Evolutionary conservation across 2,329 filamentous ascomycete genomes (phyloP).

Genomic region (Xylaria sp.): DNA sequence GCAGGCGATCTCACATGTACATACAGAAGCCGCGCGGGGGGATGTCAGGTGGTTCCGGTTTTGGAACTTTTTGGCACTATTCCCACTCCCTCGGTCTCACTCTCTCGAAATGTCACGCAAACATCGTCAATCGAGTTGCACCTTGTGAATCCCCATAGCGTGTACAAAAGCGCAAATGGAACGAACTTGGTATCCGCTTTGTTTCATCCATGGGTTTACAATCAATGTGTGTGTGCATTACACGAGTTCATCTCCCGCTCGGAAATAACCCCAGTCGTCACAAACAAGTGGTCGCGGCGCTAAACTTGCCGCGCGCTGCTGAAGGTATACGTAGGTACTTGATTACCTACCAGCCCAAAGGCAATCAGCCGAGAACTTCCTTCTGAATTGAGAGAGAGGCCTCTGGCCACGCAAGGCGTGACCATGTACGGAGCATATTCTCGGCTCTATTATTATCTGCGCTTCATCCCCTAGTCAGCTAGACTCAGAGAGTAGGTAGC

Average conservation of each 20-base stretch:
- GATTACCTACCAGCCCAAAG: not conserved
- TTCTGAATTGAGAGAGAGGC: constrained; percentile 23
- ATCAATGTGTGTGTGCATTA: not conserved
- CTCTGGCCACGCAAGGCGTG: constrained; percentile 26
- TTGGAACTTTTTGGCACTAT: constrained; percentile 20
- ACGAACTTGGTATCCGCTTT: not conserved
- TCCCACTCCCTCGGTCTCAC: constrained; percentile 15
- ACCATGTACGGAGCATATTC: constrained; percentile 11
- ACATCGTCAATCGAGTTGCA: constrained; percentile 5
- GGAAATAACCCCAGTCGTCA: not conserved
- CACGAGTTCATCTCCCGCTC: not conserved
- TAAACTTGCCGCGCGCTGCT: constrained; percentile 3
- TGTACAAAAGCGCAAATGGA: not conserved
- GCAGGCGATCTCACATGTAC: constrained; percentile 35
- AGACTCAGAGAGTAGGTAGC: not conserved
- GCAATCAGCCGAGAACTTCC: constrained; percentile 6
- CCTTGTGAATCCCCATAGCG: not conserved
- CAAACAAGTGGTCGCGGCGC: not conserved
- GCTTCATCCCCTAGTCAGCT: not conserved
- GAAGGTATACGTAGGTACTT: not conserved
- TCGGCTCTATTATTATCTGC: constrained; percentile 2
- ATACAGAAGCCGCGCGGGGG: constrained; percentile 21
- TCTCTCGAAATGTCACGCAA: constrained; percentile 12
- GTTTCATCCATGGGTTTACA: not conserved
- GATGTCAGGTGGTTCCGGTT: constrained; percentile 27